phyloP scores from a whole-genome alignment of 371 early-diverging fungal genomes.

The Rhizopus sp. region DNA sequence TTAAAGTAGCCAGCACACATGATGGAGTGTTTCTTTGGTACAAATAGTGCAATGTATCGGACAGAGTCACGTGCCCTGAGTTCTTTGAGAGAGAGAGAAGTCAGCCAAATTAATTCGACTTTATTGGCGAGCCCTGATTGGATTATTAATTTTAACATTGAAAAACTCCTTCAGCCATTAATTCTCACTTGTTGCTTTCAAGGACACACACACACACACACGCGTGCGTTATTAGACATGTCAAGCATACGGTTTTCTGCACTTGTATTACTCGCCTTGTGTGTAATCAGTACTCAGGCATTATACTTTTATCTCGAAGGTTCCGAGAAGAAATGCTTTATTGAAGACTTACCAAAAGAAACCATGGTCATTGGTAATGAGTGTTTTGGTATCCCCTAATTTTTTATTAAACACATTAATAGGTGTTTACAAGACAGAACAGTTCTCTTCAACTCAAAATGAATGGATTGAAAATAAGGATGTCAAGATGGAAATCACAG shows the following conservation, averaged over 20 bases:
- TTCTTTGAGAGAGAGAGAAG: too few species aligned
- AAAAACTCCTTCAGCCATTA: constrained; percentile 6
- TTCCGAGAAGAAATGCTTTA: constrained; percentile 87
- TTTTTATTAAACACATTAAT: constrained; percentile 6
- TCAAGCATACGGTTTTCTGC: constrained; percentile 15
- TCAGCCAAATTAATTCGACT: too few species aligned
- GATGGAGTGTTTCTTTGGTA: too few species aligned
- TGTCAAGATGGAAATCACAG: constrained; percentile 73
- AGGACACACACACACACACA: too few species aligned
- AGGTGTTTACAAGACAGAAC: constrained; percentile 84
- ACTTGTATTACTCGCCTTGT: constrained; percentile 16
- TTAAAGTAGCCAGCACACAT: too few species aligned
- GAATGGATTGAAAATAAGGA: constrained; percentile 71
- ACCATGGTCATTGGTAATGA: constrained; percentile 79
- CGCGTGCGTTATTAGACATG: constrained; percentile 1
- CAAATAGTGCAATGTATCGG: too few species aligned
- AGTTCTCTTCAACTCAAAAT: constrained; percentile 67
- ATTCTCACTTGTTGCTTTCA: background rate
- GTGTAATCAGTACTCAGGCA: constrained; percentile 43
- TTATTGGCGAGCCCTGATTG: constrained; percentile 3
- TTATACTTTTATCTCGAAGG: constrained; percentile 93
- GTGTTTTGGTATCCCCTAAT: background rate
- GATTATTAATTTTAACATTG: background rate
- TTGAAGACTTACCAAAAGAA: constrained; percentile 92
- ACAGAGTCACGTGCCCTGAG: too few species aligned